Evolutionary conservation across 192 early-diverging fungal genomes (phyloP).

Genomic region (Phycomyces nitens): DNA sequence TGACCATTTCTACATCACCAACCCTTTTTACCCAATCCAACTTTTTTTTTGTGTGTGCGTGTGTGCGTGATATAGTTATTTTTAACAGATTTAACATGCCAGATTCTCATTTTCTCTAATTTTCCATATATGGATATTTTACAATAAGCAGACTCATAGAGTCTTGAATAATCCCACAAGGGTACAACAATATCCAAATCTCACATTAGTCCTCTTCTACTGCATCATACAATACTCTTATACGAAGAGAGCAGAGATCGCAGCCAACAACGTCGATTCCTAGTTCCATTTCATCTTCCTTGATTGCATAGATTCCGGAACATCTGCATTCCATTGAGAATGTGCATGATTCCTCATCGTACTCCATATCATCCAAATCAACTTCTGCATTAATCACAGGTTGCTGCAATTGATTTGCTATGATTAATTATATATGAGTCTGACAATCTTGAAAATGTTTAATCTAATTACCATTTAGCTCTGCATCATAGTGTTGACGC

Average conservation of each 20-base stretch:
- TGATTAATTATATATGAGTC: neutral
- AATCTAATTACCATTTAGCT: slow-evolving; percentile 48
- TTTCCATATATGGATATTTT: too few relatives aligned
- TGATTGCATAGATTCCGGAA: slow-evolving; percentile 57
- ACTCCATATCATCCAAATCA: slow-evolving; percentile 82
- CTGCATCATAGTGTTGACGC: slow-evolving; percentile 49
- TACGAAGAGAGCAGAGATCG: slow-evolving; percentile 64
- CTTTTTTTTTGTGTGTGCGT: too few relatives aligned
- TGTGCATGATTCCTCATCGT: slow-evolving; percentile 42
- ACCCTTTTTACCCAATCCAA: too few relatives aligned
- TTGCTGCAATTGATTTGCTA: slow-evolving; percentile 34
- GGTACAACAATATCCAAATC: too few relatives aligned
- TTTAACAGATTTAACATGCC: too few relatives aligned
- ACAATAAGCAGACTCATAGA: too few relatives aligned
- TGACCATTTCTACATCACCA: too few relatives aligned
- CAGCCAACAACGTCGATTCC: slow-evolving; percentile 63
- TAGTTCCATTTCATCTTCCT: slow-evolving; percentile 60
- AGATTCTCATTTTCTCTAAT: too few relatives aligned
- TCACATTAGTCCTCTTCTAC: too few relatives aligned
- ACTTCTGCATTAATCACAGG: slow-evolving; percentile 70
- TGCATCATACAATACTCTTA: slow-evolving; percentile 64
- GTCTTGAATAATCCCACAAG: too few relatives aligned
- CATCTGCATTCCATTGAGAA: slow-evolving; percentile 66
- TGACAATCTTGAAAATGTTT: too few relatives aligned
- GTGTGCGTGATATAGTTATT: too few relatives aligned